Evolutionary conservation across 257 asterid species (phyloP), one percentile per base, ranked within the genome.

Genomic region (Anisodus acutangulus): DNA sequence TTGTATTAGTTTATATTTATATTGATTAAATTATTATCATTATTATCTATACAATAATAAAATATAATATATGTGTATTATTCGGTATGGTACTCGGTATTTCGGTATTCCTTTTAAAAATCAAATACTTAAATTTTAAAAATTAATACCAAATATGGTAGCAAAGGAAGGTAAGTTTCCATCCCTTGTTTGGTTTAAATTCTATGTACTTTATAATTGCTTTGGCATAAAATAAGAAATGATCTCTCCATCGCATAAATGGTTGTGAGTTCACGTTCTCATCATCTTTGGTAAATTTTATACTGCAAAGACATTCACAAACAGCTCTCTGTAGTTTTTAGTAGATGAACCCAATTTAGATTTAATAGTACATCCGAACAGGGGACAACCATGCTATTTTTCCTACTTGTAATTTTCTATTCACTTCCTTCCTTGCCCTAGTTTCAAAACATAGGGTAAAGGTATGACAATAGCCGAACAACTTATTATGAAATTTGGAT

Each of bases 201-300:
- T 55, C 60, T 55, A 17, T 13, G 39, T 41, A 41, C 45, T 4
- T 41, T 41, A 41, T 41, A 41, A 31, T 79, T 16, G 51, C 69
- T 26, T 54, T 35, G 54, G 51, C 79, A 70, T 17, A 39, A 70
- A 39, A 35, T 70, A 39, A 70, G 54, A 70, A 70, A 70, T 6
- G 54, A 70, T 70, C 79, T 70, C 79, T 70, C 79, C 79, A 26
- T 1, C 10, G 2, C 53, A 39, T 70, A 70, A 70, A 70, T 70
- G 16, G 53, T 70, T 70, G 79, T 16, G 79, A 70, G 79, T 70
- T 70, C 54, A 70, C 79, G 54, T 70, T 70, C 22, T 70, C 35
- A 70, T 70, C 54, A 70, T 70, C 45, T 70, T 70, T 70, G 79
- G 79, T 70, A 31, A 37, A 70, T 9, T 70, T 13, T 55, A 6